phyloP scores from a whole-genome alignment of 257 asterid species.

The Pogostemon cablin region DNA sequence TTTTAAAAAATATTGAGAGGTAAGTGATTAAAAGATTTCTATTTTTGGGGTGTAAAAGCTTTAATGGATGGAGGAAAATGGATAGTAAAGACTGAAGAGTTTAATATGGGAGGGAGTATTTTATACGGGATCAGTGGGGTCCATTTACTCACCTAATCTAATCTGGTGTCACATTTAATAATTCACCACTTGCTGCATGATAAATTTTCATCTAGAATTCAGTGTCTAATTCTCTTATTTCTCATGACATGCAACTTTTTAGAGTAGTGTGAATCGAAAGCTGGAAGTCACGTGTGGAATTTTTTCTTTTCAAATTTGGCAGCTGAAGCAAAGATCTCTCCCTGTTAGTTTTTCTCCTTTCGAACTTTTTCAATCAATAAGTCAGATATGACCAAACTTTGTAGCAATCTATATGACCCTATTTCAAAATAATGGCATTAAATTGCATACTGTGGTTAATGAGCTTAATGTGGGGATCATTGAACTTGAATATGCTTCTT shows the following conservation, averaged over 20 bases:
- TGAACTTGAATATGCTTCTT: not conserved
- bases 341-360: not conserved
- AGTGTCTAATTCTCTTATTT: not conserved
- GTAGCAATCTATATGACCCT: not conserved
- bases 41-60: too few species aligned
- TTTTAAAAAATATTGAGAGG: too few species aligned
- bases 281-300: slow-evolving; percentile 9
- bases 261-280: slow-evolving; percentile 1
- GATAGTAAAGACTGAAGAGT: too few species aligned
- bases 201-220: not conserved
- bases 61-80: too few species aligned
- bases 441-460: not conserved
- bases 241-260: not conserved
- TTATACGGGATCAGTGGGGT: not conserved
- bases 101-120: not conserved
- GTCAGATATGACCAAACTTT: not conserved
- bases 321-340: slow-evolving; percentile 3
- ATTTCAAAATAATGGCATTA: slow-evolving; percentile 3
- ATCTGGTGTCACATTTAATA: not conserved
- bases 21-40: too few species aligned
- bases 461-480: slow-evolving; percentile 10
- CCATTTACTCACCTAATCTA: slow-evolving; percentile 24
- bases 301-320: slow-evolving; percentile 26
- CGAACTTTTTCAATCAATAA: slow-evolving; percentile 5
- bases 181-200: not conserved